Base-by-base conservation (phyloP, 106 monocot species). In the Alisma plantagoaquatica region DNA sequence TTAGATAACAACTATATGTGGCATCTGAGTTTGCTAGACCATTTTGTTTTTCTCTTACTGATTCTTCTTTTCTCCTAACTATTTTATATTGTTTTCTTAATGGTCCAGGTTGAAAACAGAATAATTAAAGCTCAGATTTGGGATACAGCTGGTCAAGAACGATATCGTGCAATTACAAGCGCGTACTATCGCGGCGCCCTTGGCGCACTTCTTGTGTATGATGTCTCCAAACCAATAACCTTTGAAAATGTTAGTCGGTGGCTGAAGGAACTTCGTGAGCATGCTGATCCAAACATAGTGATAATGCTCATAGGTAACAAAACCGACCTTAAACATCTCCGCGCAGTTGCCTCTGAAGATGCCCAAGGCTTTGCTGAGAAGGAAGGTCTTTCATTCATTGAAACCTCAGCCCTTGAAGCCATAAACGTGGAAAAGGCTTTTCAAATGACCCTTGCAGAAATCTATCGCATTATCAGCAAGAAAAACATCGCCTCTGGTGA, bases 261-360 rank as follows among this genome's bases (percentile, higher is more conserved):
- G 74, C 68, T 74, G 10, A 74, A 74, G 62, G 74, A 74, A 51
- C 74, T 74, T 2, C 74, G 74, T 25, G 68, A 74, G 29, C 74
- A 74, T 29, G 74, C 74, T 23, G 74, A 75, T 45, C 63, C 68
- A 11, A 75, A 68, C 41, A 75, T 68, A n/a, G 74, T 75, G 31
- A 68, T 75, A 12, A 75, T 68, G 68, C 68, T 75, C 11, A 67
- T 75, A 18, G 74, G 74, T 26, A 75, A 75, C 74, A 75, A 75
- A 45, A 75, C 74, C 4, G 74, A 75, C 43, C 74, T 75, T 11
- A 75, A 75, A 46, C 74, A 75, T 50, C 74, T 75, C 33, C 50
- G 61, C 3, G 74, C 68, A 1, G 74, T 75, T 10, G 68, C 68
- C 23, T 32, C 74, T 0, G 74, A 75, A 43, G 74, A 75, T 51